These are phyloP conservation scores for Nicotiana knightiana DNA, from an alignment of 257 asterid genomes.

Conservation along the genomic window DNA sequence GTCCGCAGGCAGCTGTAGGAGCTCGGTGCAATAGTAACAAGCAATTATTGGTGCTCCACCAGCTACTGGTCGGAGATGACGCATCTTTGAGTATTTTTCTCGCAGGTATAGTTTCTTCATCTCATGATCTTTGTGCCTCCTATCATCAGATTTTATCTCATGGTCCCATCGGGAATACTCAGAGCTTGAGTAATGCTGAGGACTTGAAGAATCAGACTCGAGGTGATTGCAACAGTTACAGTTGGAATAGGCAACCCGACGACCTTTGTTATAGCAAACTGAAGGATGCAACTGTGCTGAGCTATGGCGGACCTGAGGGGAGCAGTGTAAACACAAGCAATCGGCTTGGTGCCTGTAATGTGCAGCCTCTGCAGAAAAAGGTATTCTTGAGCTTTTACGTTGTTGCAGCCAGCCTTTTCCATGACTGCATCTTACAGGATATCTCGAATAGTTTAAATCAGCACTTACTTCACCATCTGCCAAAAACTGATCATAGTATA, in stretches of 20 bases:
- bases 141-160: constrained; percentile 32
- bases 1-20: constrained; percentile 75
- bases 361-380: constrained; percentile 59
- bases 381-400: constrained; percentile 34
- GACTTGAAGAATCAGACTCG: constrained; percentile 37
- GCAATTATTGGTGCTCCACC: constrained; percentile 76
- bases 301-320: constrained; percentile 39
- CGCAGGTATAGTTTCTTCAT: constrained; percentile 27
- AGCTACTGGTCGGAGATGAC: constrained; percentile 58
- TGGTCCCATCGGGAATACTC: constrained; percentile 35
- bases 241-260: constrained; percentile 10
- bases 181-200: constrained; percentile 43
- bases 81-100: constrained; percentile 39
- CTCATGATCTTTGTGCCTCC: constrained; percentile 32
- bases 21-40: constrained; percentile 62
- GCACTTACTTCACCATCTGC: constrained; percentile 30
- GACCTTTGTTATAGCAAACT: constrained; percentile 19
- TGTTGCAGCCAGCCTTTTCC: constrained; percentile 23
- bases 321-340: constrained; percentile 49
- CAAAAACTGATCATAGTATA: constrained; percentile 22
- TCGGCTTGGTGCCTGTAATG: constrained; percentile 35
- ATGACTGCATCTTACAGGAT: constrained; percentile 19
- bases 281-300: constrained; percentile 50
- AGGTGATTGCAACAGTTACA: constrained; percentile 20
- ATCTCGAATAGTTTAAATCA: constrained; percentile 24